These are phyloP conservation scores for Eimeria brunetti DNA, from an alignment of 169 alveolate genomes.

Conservation along the genomic window DNA sequence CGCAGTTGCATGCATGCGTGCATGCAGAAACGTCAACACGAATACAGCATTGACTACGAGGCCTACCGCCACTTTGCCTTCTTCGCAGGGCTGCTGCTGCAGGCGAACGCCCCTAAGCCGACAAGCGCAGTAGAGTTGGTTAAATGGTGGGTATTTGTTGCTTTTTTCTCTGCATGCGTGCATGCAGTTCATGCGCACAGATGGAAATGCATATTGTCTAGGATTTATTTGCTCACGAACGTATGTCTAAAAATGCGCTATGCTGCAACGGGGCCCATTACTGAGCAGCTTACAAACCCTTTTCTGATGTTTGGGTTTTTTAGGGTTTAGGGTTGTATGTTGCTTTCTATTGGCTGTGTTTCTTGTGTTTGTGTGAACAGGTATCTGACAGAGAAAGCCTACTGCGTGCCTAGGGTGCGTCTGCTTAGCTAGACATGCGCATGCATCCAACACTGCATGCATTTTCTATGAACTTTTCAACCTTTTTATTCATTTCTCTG, in stretches of 20 bases:
- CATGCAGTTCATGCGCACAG: not conserved
- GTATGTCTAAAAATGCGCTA: not conserved
- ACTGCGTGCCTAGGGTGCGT: conserved; percentile 71
- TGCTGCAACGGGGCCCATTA: not conserved
- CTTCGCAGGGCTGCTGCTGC: conserved; percentile 40
- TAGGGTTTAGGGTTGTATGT: no score
- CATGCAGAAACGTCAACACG: conserved; percentile 59
- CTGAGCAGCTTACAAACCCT: not conserved
- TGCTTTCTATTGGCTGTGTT: not conserved
- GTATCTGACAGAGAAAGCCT: conserved; percentile 63
- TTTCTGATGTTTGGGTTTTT: not conserved
- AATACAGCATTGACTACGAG: conserved; percentile 65
- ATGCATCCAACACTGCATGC: not conserved
- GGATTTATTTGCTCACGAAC: not conserved
- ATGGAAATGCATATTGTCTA: not conserved
- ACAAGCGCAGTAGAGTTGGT: conserved; percentile 49
- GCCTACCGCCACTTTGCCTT: conserved; percentile 70
- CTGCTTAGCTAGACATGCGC: not conserved
- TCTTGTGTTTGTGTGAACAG: not conserved
- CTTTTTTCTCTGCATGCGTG: not conserved
- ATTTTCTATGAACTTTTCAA: not conserved
- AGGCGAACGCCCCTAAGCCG: conserved; percentile 31
- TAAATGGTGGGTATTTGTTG: conserved; percentile 4
- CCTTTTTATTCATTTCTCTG: not conserved
- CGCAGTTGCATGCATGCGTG: no score